Evolutionary conservation across 176 grass and related monocot genomes (phyloP), one percentile per base, ranked within the genome.

Genomic region (Carex pumila): DNA sequence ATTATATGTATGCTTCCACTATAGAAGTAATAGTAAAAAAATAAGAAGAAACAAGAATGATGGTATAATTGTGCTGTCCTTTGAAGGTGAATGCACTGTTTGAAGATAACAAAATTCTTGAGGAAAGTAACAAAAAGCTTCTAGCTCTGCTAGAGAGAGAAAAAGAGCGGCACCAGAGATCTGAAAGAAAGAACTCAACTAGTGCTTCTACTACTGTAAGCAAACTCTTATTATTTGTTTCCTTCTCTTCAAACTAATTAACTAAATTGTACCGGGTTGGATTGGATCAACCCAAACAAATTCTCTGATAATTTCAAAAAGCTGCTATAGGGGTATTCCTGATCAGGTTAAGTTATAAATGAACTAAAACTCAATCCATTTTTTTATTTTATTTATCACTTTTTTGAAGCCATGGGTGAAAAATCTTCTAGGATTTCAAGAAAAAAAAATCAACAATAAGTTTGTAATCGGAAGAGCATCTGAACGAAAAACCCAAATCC

Each of bases 81-180:
- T 29, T 50, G 45, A 82, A 98, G 93, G 96, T 89, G 13, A 87
- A 92, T 64, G 79, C 85, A 15, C 72, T 95, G 29, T 93, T 90
- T 55, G 91, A 93, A 61, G 96, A 95, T 73, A 98, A 95, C 30
- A 92, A 71, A 77, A 65, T 91, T 55, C 86, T 95, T 17, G 91
- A 93, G 18, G 91, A 95, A 68, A 89, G 84, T 47, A 95, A 92
- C 88, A 98, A 92, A 68, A 95, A 81, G 82, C 61, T 95, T 57
- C 52, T 91, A 43, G 14, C 53, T 32, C 66, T 91, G 10, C 55
- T 95, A 61, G 88, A 94, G 83, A 74, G 71, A 74, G 71, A 78
- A 78, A 91, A 87, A 64, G 92, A 97, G 60, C 83, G 79, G 7
- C 84, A 78, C 3, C 95, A 85, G 65, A 83, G 84, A 52, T 94